Evolutionary conservation across 2,329 filamentous ascomycete genomes (phyloP), one percentile per base, ranked within the genome.

Genomic region (Penicillium sp.): DNA sequence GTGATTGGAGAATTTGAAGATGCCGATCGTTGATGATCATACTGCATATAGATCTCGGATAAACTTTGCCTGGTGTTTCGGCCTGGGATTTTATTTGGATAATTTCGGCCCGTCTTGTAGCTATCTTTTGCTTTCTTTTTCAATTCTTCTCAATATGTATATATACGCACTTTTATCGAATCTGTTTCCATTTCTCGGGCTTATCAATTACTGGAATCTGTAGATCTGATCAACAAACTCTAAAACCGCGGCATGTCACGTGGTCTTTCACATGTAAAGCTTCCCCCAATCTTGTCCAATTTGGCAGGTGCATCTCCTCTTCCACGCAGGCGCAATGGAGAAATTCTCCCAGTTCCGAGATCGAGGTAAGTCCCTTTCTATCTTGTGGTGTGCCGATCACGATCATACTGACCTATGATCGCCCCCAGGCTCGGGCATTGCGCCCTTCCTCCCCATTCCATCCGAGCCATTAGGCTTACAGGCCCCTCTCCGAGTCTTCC

Each of bases 291-390:
- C 23, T 31, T 51, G 6, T 37, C 33, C 11, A 40, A 22, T 52
- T 35, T 50, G 35, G 50, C 35, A 52, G 29, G 31, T 22, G 22
- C 23, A 33, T 47, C 22, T 7, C 23, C 20, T 40, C 45, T 6
- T n/a, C 25, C 40, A 26, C 45, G 51, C 51, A 49, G n/a, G 7
- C n/a, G 45, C 46, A 51, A 97, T 97, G 92, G 92, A 97, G 80
- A 96, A 95, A 74, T 97, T 90, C 74, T 93, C 90, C 54, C 91
- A 96, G 73, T 97, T 90, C 70, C 87, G 92, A 67, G 92, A 97
- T 76, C 86, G 89, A 85, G 92, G 92, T 90, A 79, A 44, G 18
- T 20, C 27, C 25, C 26, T 27, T 0, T 26, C 23, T 18, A n/a
- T 23, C n/a, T 11, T n/a, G 20, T 33, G n/a, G 12, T 22, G 4